Percentiles rank a stretch among this genome's conserved stretches.
These are phyloP conservation scores for Bondarzewia mesenterica DNA, from an alignment of 1,284 basidiomycete species.

Conservation along the genomic window DNA sequence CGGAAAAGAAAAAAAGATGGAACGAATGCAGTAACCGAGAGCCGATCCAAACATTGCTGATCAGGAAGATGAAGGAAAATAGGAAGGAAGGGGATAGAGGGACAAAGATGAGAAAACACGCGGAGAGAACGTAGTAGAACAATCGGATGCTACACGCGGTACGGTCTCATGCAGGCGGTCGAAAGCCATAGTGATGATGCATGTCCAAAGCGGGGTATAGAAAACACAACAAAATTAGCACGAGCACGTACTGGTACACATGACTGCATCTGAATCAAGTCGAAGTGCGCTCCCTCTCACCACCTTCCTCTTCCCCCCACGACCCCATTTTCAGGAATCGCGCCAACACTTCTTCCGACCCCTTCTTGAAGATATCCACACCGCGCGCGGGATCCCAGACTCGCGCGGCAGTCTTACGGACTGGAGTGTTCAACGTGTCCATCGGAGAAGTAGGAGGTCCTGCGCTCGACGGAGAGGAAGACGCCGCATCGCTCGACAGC, in stretches of 20 bases:
- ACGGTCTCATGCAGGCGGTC: neutral
- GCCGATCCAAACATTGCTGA: too few relatives aligned
- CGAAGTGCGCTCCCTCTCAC: constrained; percentile 5
- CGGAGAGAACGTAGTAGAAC: constrained; percentile 1
- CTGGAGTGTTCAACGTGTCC: constrained; percentile 17
- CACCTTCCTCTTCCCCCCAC: constrained; percentile 44
- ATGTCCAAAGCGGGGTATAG: neutral
- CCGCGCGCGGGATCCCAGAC: constrained; percentile 76
- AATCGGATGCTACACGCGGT: constrained; percentile 7
- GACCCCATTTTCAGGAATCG: constrained; percentile 66
- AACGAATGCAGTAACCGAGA: too few relatives aligned
- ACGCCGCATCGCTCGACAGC: constrained; percentile 24
- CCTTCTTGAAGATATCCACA: constrained; percentile 73
- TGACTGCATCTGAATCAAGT: constrained; percentile 6
- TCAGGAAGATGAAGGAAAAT: too few relatives aligned
- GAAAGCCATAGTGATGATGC: neutral
- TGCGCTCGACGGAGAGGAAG: constrained; percentile 41
- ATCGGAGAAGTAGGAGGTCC: constrained; percentile 35
- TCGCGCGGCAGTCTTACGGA: constrained; percentile 32
- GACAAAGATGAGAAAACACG: neutral
- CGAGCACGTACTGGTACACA: constrained; percentile 1
- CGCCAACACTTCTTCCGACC: constrained; percentile 75
- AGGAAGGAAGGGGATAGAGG: too few relatives aligned
- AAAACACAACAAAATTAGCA: neutral
- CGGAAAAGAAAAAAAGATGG: too few relatives aligned